These are phyloP conservation scores for Heterobasidion occidentale DNA, from an alignment of 1,284 basidiomycete species.

Conservation along the genomic window DNA sequence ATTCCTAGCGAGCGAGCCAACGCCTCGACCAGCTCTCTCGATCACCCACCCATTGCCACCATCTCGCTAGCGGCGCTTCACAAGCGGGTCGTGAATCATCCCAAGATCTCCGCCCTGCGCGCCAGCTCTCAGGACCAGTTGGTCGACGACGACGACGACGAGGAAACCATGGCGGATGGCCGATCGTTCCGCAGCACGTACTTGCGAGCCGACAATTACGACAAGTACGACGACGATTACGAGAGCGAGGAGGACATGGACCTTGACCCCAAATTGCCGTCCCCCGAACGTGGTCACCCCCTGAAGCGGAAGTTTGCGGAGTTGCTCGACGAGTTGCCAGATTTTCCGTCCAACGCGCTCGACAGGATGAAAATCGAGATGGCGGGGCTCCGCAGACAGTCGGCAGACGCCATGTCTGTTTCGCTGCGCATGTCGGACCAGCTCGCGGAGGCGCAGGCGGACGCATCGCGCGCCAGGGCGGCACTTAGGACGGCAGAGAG, in stretches of 20 bases:
- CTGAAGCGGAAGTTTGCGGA: conserved; percentile 3
- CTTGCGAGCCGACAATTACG: conserved; percentile 20
- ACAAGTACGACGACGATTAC: conserved; percentile 30
- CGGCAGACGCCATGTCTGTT: conserved; percentile 54
- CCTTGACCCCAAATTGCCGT: conserved; percentile 6
- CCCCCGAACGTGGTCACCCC: conserved; percentile 3
- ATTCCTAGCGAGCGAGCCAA: conserved; percentile 1
- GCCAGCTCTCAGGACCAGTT: conserved; percentile 13
- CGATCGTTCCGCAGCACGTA: conserved; percentile 1
- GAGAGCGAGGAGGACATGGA: conserved; percentile 59
- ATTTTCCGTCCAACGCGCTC: conserved; percentile 25
- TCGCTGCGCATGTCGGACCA: conserved; percentile 58
- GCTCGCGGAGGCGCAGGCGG: conserved; percentile 51
- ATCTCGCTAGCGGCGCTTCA: conserved; percentile 9
- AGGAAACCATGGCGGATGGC: too few species aligned
- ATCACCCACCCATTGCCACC: conserved; percentile 17
- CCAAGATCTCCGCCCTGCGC: conserved; percentile 16
- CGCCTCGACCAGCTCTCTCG: conserved; percentile 1
- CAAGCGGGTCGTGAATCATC: neutral
- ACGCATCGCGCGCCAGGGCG: conserved; percentile 43
- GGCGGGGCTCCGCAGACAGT: conserved; percentile 49
- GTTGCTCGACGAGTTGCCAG: neutral
- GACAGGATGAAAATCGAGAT: conserved; percentile 59
- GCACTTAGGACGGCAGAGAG: conserved; percentile 44
- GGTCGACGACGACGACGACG: conserved; percentile 23